Base-by-base conservation (phyloP, 805 yeast species). In the Wilhelminamyces savonicus region DNA sequence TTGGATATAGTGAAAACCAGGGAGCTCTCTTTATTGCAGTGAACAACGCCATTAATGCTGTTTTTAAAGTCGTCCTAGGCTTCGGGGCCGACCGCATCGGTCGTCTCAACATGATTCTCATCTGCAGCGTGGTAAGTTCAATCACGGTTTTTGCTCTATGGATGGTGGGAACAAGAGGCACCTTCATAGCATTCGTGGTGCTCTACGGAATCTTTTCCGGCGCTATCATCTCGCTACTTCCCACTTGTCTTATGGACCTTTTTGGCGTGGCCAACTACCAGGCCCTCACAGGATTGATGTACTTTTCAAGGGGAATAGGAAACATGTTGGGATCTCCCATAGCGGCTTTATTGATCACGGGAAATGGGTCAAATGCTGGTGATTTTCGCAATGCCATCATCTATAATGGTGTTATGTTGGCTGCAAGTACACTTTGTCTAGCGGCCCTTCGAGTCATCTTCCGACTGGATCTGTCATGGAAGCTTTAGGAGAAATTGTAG, bases 11-110 rank as follows among this genome's bases (percentile, higher is more conserved):
- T 3, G 33, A 40, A 10, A 32, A 26, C 8, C 51, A 52, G 26
- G 62, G 63, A 6, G 62, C 65, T 2, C 31, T 45, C 7, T 56
- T 59, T 26, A 59, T 59, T 32, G 62, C 56, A 4, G 21, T 56
- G 11, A 57, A 57, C 37, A 58, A 59, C 32, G 52, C 47, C 14
- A 41, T 56, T 23, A 59, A 59, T 37, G 63, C 52, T 5, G 21
- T 31, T 5, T 44, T 41, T 18, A 44, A 44, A 18, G 34, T 43
- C 7, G 28, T 46, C 2, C 34, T 44, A 7, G 52, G 52, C 2
- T 32, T 29, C 22, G 35, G 31, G 0, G 50, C 43, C 5, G 51
- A 46, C 28, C 29, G 24, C 11, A 30, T 37, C 15, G 52, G 52
- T 3, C 29, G 47, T 13, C 25, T 46, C 20, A 47, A 47, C 29